Base-by-base conservation (phyloP, 2,329 filamentous ascomycete species). In the Talaromyces sp. region DNA sequence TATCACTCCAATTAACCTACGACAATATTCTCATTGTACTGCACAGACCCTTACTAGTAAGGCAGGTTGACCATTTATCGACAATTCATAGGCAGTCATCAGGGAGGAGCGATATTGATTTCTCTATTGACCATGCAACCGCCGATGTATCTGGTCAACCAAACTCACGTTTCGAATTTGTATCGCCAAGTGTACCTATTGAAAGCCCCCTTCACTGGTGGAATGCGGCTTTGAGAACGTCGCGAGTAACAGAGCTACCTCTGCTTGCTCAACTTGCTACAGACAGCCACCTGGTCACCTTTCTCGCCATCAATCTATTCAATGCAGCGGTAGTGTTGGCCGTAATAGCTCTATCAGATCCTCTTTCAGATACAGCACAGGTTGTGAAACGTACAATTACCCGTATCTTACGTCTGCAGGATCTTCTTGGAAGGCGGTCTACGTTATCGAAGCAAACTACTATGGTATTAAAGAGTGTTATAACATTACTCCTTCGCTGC, bases 291-390 rank as follows among this genome's bases (percentile, higher is more conserved):
- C 68, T 78, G 5, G 75, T 77, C 6, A 73, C 77, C 6, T 80
- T 79, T 59, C 65, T 80, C 19, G 78, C 75, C 2, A 78, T 80
- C 63, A 79, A 80, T 58, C 62, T 80, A 11, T 80, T 79, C 68
- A 78, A 78, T 54, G 75, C 77, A 0, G 74, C 77, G 7, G 74
- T 80, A 27, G 77, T 80, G 13, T 68, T 80, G 56, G 73, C 75
- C 26, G 71, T 79, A 1, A 69, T 76, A 43, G 76, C 78, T 1
- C 67, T 80, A 2, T 76, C 76, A 1, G 72, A 79, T 31, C 75
- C 76, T 0, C 70, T 80, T 0, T 77, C 76, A 0, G 72, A 78
- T 55, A 67, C 69, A 29, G 77, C 78, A 1, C 78, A 80, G 62
- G 71, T 74, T 50, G 72, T 75, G 0, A 80, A 80, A 60, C 71